phyloP scores from a whole-genome alignment of 805 yeast species.

The Dipodascus albidus region DNA sequence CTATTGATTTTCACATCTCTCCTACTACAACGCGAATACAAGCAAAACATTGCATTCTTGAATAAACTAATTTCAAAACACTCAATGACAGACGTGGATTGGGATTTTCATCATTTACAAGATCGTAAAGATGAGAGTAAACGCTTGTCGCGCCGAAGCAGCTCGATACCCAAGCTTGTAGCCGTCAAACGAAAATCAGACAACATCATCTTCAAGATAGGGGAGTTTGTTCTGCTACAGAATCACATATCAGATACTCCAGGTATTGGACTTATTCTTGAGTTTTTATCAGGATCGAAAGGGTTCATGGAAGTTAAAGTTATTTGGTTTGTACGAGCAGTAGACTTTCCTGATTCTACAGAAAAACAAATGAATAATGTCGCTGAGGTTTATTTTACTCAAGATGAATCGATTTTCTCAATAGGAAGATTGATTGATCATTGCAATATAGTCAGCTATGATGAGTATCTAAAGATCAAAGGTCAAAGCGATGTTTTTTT shows the following conservation, averaged over 20 bases:
- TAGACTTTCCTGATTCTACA: slow-evolving; percentile 2
- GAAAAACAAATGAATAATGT: neutral
- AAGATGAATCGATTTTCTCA: neutral
- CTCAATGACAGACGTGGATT: neutral
- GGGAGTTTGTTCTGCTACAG: slow-evolving; percentile 11
- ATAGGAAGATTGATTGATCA: neutral
- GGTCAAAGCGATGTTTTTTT: neutral
- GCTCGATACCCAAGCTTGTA: slow-evolving; percentile 6
- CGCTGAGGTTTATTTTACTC: neutral
- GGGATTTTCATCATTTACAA: neutral
- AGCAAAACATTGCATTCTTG: too few species aligned
- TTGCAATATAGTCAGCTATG: neutral
- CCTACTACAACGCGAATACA: too few species aligned
- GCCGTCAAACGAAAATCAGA: slow-evolving; percentile 9
- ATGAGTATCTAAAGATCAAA: neutral
- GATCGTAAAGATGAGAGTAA: neutral
- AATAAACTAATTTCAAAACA: neutral
- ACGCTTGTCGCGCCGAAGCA: neutral
- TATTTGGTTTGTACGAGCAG: slow-evolving; percentile 10
- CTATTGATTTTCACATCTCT: too few species aligned
- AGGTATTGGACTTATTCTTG: slow-evolving; percentile 10
- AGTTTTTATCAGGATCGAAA: slow-evolving; percentile 7
- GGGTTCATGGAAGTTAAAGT: slow-evolving; percentile 7
- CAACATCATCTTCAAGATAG: slow-evolving; percentile 7
- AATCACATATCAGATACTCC: slow-evolving; percentile 5